Conservation (phyloP, 1,284 basidiomycete genomes). For the Trametes hirsuta region DNA sequence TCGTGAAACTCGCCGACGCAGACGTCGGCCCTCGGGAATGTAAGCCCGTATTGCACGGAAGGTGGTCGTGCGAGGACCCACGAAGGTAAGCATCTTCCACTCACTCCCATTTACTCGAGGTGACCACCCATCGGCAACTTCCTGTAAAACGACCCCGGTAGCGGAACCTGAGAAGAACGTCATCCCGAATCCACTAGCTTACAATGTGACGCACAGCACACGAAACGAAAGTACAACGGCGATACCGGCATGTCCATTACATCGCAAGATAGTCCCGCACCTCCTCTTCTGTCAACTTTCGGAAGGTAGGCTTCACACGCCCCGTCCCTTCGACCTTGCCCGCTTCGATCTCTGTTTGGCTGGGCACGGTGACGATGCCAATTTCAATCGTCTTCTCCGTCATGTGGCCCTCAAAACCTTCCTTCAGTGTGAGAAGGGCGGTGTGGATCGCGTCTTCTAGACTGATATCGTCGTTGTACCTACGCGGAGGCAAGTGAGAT, state of each 20-base stretch:
- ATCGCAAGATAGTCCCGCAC: conserved; percentile 91
- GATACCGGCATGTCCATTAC: conserved; percentile 41
- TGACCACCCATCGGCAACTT: neutral
- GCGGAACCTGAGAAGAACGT: conserved; percentile 8
- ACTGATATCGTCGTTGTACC: conserved; percentile 99
- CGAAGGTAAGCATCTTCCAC: no score
- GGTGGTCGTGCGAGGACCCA: no score
- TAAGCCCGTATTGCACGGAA: no score
- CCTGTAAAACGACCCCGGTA: neutral
- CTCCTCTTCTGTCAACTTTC: conserved; percentile 93
- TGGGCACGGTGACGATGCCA: conserved; percentile 91
- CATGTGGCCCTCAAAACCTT: conserved; percentile 99
- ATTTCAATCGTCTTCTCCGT: conserved; percentile 99
- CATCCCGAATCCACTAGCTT: conserved; percentile 24
- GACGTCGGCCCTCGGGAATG: no score
- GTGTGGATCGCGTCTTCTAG: conserved; percentile 99
- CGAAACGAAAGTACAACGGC: conserved; percentile 18
- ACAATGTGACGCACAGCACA: conserved; percentile 23
- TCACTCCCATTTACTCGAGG: neutral
- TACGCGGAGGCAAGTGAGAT: conserved; percentile 40
- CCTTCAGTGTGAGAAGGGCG: conserved; percentile 96
- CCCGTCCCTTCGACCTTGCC: conserved; percentile 74
- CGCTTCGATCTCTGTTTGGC: conserved; percentile 73
- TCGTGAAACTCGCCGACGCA: no score
- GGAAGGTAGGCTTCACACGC: conserved; percentile 84